Evolutionary conservation across 805 yeast genomes (phyloP).

Genomic region (Grigorovia jiainica): DNA sequence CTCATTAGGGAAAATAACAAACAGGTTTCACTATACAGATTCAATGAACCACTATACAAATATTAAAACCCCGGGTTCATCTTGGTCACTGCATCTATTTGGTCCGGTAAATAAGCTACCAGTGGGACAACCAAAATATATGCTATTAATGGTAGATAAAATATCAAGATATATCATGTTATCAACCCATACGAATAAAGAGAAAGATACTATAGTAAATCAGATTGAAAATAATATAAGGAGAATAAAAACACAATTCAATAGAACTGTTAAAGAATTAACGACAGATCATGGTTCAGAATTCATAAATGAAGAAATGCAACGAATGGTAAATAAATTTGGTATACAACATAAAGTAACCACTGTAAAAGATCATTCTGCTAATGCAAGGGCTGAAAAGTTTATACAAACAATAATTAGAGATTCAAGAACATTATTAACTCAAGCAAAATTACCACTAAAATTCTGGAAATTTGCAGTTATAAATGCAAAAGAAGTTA

Average conservation of each 20-base stretch:
- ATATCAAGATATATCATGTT: conserved; percentile 4
- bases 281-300: conserved; percentile 7
- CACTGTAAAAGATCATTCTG: conserved; percentile 5
- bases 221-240: conserved; percentile 4
- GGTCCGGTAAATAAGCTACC: conserved; percentile 3
- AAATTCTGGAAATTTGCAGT: conserved; percentile 6
- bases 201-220: neutral
- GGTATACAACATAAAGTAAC: conserved; percentile 4
- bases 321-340: neutral
- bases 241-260: conserved; percentile 2
- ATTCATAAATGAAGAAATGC: conserved; percentile 1
- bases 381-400: conserved; percentile 9
- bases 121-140: neutral
- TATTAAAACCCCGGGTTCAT: conserved; percentile 2
- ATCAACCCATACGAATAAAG: conserved; percentile 1
- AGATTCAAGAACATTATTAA: conserved; percentile 3
- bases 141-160: conserved; percentile 8
- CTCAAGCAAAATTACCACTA: neutral
- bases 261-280: conserved; percentile 3
- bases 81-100: conserved; percentile 6
- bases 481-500: conserved; percentile 1
- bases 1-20: conserved; percentile 1
- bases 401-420: conserved; percentile 1
- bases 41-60: conserved; percentile 4
- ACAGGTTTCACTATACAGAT: conserved; percentile 2